A percentile compares a stretch with the other conserved stretches of the same genome.
Conservation (phyloP, 768 basidiomycete species). For the Guyanaporus albipodus region DNA sequence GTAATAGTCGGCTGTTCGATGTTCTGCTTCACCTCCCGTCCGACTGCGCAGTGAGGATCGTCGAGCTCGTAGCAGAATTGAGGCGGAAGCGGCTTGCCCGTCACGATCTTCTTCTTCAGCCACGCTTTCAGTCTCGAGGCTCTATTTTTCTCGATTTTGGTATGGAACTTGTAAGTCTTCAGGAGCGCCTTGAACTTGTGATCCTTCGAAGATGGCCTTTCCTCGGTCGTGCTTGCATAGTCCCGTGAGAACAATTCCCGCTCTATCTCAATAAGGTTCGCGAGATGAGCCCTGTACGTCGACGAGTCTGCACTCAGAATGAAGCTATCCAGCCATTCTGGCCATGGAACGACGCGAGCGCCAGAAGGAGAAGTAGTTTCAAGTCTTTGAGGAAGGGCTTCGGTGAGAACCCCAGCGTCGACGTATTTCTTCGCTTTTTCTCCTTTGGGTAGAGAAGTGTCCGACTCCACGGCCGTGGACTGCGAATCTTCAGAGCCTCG, state of each 20-base stretch:
- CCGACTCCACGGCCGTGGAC: constrained; percentile 42
- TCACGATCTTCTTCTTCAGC: constrained; percentile 55
- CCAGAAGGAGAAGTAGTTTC: constrained; percentile 23
- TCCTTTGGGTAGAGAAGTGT: constrained; percentile 10
- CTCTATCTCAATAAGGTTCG: constrained; percentile 35
- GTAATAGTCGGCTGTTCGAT: constrained; percentile 13
- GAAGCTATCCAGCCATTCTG: constrained; percentile 39
- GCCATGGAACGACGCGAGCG: constrained; percentile 34
- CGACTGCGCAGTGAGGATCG: constrained; percentile 38
- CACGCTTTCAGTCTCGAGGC: constrained; percentile 56
- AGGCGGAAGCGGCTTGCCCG: constrained; percentile 35
- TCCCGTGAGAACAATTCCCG: constrained; percentile 30
- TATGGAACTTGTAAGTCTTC: constrained; percentile 39
- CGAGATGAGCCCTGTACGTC: constrained; percentile 35
- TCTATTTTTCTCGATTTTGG: constrained; percentile 33
- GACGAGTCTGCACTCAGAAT: constrained; percentile 33
- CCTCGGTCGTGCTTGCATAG: constrained; percentile 16
- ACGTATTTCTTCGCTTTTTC: constrained; percentile 16
- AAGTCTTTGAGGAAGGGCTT: constrained; percentile 9
- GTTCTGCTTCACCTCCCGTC: constrained; percentile 33
- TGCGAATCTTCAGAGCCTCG: constrained; percentile 70
- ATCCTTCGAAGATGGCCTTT: constrained; percentile 29
- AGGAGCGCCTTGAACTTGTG: constrained; percentile 39
- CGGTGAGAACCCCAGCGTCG: constrained; percentile 22
- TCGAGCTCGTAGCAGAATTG: constrained; percentile 42